Conservation (phyloP, 1,139 yeast species). For the Lodderomyces pseudojiufengensis region DNA sequence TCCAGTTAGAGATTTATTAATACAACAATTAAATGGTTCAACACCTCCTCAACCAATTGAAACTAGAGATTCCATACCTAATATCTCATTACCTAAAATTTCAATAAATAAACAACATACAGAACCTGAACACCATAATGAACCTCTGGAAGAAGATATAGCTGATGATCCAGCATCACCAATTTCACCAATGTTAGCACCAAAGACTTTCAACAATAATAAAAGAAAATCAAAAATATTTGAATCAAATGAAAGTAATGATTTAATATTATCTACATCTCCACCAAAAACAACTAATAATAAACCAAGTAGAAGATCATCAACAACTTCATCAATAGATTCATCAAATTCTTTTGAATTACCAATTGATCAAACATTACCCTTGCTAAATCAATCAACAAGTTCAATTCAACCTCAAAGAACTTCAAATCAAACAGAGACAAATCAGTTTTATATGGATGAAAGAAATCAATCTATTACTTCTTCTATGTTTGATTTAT, state of each 20-base stretch:
- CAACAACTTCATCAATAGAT: slow-evolving; percentile 8
- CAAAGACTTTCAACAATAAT: slow-evolving; percentile 7
- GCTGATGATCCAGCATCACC: slow-evolving; percentile 16
- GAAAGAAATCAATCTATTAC: slow-evolving; percentile 20
- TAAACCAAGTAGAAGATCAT: not conserved
- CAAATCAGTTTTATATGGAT: not conserved
- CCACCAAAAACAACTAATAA: not conserved
- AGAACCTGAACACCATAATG: not conserved
- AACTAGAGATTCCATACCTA: not conserved
- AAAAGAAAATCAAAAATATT: slow-evolving; percentile 9
- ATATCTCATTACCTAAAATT: slow-evolving; percentile 1
- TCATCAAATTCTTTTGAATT: slow-evolving; percentile 14
- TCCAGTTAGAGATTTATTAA: slow-evolving; percentile 21
- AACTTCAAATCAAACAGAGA: no score
- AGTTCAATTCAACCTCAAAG: slow-evolving; percentile 24
- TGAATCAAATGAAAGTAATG: not conserved
- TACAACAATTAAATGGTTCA: slow-evolving; percentile 15
- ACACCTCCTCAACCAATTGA: slow-evolving; percentile 1
- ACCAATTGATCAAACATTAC: slow-evolving; percentile 38
- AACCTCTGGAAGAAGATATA: slow-evolving; percentile 17
- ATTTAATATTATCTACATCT: not conserved
- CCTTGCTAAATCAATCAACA: slow-evolving; percentile 32
- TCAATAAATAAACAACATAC: not conserved
- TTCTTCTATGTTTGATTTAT: slow-evolving; percentile 26
- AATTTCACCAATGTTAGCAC: slow-evolving; percentile 8